Evolutionary conservation across 2,329 filamentous ascomycete species (phyloP).

Genomic region (Colletotrichum orchidophilum): DNA sequence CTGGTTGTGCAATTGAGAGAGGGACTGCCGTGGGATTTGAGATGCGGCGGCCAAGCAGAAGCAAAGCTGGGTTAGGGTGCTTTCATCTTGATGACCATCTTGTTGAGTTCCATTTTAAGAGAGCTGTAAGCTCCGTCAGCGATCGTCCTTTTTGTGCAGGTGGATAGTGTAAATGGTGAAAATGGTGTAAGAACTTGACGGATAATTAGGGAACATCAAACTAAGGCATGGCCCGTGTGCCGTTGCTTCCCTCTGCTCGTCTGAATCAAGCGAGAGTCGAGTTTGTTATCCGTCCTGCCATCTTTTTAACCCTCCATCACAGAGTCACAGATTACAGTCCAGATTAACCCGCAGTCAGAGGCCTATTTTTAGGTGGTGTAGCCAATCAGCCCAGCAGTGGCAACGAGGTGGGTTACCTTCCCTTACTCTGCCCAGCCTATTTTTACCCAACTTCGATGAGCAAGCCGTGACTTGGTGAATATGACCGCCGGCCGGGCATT

Average conservation of each 20-base stretch:
- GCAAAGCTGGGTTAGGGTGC: not conserved
- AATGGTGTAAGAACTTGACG: not conserved
- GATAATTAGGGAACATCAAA: not conserved
- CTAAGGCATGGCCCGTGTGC: slow-evolving; percentile 16
- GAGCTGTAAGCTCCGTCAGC: slow-evolving; percentile 5
- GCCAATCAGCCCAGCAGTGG: not conserved
- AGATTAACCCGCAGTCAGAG: not conserved
- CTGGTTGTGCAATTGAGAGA: not conserved
- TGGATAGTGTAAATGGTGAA: not conserved
- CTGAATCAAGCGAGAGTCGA: not conserved
- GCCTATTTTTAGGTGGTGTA: not conserved
- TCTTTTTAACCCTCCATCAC: not conserved
- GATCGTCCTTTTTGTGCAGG: slow-evolving; percentile 17
- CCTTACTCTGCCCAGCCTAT: not conserved
- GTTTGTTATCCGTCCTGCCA: not conserved
- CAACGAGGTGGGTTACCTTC: not conserved
- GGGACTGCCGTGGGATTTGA: not conserved
- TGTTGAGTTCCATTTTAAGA: not conserved
- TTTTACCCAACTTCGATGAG: not conserved
- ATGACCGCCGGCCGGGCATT: not conserved
- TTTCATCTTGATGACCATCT: not conserved
- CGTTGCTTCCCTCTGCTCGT: not conserved
- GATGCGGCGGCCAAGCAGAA: not conserved
- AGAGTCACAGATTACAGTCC: not conserved
- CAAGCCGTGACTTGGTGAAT: not conserved